Evolutionary conservation across 192 early-diverging fungal species (phyloP), one percentile per base, ranked within the genome.

Genomic region (Backusella tarrabulga): DNA sequence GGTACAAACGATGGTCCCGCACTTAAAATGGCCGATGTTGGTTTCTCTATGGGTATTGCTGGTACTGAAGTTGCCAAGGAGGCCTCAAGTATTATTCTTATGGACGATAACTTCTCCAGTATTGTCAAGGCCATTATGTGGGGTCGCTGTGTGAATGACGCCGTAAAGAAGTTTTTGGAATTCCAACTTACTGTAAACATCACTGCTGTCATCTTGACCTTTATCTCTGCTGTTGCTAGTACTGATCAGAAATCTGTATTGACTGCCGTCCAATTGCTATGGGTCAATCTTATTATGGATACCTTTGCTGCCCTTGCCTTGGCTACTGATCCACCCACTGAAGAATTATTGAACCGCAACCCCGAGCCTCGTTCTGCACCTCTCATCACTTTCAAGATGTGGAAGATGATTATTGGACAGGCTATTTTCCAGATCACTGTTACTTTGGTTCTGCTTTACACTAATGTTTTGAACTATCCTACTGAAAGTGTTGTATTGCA

Each of bases 211-310:
- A 76, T 94, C 15, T 81, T 95, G 71, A 92, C 94, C 0, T 92
- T 96, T 79, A 87, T 96, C n/a, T 92, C 94, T 4, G 91, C 94
- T 34, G 85, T 95, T 0, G 83, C 86, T 6, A 90, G 89, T 50
- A 73, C 73, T 15, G 80, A 87, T 3, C 89, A 96, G 78, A 87
- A 90, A 70, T 91, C 97, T 1, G 95, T 95, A 15, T 87, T 99
- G 77, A 95, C 95, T 0, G 97, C 97, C 14, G 93, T 99, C 0
- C 98, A 99, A 85, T 80, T 99, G 67, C 84, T 99, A 70, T 99
- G 97, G 97, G 95, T 99, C 68, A 99, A 99, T 85, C 85, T 99
- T 79, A 99, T 99, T 54, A 99, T 99, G 98, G 97, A 99, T 87
- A 97, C 97, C 0, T 90, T 99, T 81, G 98, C 98, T 1, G 96